A percentile compares a stretch with the other conserved stretches of the same genome.
Evolutionary conservation across 805 yeast species (phyloP).

Genomic region (Lachancea kluyveri): DNA sequence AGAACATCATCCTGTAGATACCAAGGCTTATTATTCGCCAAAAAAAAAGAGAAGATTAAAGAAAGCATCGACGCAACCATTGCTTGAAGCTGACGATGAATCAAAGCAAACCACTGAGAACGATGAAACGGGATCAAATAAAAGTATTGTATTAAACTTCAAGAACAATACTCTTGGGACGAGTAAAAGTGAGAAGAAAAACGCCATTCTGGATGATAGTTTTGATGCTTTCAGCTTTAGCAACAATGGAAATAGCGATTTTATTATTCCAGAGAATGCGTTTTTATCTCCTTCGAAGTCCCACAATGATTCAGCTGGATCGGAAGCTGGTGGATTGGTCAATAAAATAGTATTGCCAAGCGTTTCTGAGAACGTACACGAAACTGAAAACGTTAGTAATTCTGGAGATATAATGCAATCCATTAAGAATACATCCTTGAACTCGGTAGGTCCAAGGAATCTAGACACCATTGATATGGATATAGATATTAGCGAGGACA

Average conservation of each 20-base stretch:
- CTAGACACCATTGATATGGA: conserved; percentile 6
- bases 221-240: conserved; percentile 28
- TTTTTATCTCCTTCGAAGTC: conserved; percentile 4
- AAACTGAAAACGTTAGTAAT: too few species aligned
- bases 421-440: too few species aligned
- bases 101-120: too few species aligned
- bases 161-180: conserved; percentile 3
- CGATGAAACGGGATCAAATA: too few species aligned
- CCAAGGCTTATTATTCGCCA: too few species aligned
- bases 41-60: too few species aligned
- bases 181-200: conserved; percentile 13
- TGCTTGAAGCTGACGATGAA: too few species aligned
- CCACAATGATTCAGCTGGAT: neutral
- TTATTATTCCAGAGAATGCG: conserved; percentile 18
- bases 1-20: too few species aligned
- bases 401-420: too few species aligned
- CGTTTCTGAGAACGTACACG: too few species aligned
- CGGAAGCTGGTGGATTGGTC: neutral
- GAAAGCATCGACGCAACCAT: too few species aligned
- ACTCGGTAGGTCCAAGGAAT: neutral
- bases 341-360: too few species aligned
- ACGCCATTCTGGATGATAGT: conserved; percentile 27
- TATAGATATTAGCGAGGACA: conserved; percentile 6
- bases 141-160: conserved; percentile 10
- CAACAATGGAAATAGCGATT: conserved; percentile 24